Evolutionary conservation across 1,284 basidiomycete species (phyloP), one percentile per base, ranked within the genome.

Genomic region (Microbotryomycetes sp.): DNA sequence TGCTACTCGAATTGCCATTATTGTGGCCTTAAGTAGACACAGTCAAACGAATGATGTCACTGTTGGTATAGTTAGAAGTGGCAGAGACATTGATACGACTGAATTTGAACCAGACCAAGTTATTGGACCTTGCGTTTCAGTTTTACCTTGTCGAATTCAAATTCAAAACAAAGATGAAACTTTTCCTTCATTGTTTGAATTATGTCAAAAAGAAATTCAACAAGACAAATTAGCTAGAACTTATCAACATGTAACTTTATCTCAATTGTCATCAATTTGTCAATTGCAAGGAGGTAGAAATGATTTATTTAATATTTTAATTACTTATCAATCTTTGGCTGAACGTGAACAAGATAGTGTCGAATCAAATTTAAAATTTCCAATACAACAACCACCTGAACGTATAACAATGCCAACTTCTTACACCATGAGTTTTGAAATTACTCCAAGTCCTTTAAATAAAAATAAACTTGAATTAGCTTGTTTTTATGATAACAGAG

Each of bases 121-220:
- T 25, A 66, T 66, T 30, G 70, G 70, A 4, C 69, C 69, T 5
- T 71, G 70, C 56, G 70, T 70, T 7, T 70, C 67, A 4, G 69
- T 71, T 16, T 53, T 69, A 0, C 70, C 70, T 2, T 66, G 65
- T 7, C 62, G 67, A 2, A 51, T 63, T 42, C 32, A 56, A 26
- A 15, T 58, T 65, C 23, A 45, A 51, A 23, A 22, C 25, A 4
- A 16, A 14, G 6, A 50, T 29, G 49, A 49, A 22, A 28, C 48
- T 16, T 15, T 42, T 12, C 22, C 51, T 7, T 62, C 65, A 4
- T 60, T 69, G 6, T 61, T 67, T 42, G 54, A 60, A 4, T 53
- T 70, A 23, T 54, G 60, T 4, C 5, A 50, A 9, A 36, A 50
- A 25, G 70, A 71, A 54, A 30, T 52, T 0, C 25, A 58, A 14